Evolutionary conservation across 331 rosid species (phyloP), one percentile per base, ranked within the genome.

Genomic region (Acacia pycnantha): DNA sequence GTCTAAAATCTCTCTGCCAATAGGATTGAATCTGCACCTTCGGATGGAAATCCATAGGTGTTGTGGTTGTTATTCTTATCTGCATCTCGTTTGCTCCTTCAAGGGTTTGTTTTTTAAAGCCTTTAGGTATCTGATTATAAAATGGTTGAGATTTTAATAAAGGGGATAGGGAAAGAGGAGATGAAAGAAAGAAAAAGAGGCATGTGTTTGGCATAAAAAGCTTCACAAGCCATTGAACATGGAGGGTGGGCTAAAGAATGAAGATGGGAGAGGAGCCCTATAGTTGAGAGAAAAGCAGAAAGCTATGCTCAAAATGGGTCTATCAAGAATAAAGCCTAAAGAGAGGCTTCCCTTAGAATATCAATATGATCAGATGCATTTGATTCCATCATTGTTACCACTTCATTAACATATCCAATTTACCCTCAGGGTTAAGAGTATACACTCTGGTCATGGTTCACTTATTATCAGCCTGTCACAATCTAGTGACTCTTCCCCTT

Each of bases 201-300:
- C 89, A 73, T 86, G 83, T 82, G 87, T 77, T 59, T 77, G 76
- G 78, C 91, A 84, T 86, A 70, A 86, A 86, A 86, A 86, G 91
- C 84, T 83, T 46, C 76, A 47, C 56, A 46, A 27, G 22, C 16
- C 59, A 79, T 59, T 79, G 87, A 86, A 80, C 80, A 82, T 76
- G 83, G 84, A 79, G 80, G 77, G 74, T 81, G 79, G 71, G 85
- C 80, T 82, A 79, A 50, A 62, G 51, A 84, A 29, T 82, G 68
- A 50, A 76, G 88, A 86, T 2, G 86, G 85, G 79, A n/a, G 66
- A 59, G 33, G 86, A 86, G 91, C 80, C 88, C n/a, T 50, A 79
- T 79, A 69, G 85, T 43, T 4, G 75, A 43, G 76, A 70, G 53
- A 47, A 72, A 72, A 31, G 76, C 76, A 77, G 87, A 86, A 86